Conservation (phyloP, 2,329 filamentous ascomycete species). For the Ophiostoma angusticollis region DNA sequence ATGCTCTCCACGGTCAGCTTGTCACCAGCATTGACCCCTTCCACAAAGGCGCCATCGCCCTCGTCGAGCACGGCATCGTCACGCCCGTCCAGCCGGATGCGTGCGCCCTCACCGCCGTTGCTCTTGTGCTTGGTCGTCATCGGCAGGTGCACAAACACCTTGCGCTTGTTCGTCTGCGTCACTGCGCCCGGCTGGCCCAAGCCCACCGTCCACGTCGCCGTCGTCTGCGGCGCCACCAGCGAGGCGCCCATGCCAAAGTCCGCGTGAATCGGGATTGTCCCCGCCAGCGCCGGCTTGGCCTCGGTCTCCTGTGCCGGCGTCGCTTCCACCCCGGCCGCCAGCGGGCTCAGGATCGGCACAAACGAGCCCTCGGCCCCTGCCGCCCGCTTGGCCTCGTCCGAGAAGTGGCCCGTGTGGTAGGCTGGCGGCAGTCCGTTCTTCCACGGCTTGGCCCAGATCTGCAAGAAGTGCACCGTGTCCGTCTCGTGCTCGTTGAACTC, state of each 20-base stretch:
- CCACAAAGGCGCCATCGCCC: conserved; percentile 51
- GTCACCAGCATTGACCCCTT: conserved; percentile 50
- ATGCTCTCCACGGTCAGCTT: conserved; percentile 52
- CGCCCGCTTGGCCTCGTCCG: conserved; percentile 54
- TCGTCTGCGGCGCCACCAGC: conserved; percentile 51
- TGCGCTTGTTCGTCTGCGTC: conserved; percentile 42
- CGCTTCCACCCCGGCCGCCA: conserved; percentile 53
- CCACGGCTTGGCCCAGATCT: conserved; percentile 81
- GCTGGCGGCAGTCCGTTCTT: conserved; percentile 56
- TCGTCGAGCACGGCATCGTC: conserved; percentile 57
- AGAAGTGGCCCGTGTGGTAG: conserved; percentile 64
- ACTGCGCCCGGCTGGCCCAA: conserved; percentile 40
- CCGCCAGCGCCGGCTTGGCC: conserved; percentile 45
- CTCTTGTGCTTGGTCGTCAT: conserved; percentile 41
- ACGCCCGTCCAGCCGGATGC: conserved; percentile 53
- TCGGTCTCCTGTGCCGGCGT: conserved; percentile 49
- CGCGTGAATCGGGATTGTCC: conserved; percentile 72
- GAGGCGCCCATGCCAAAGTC: conserved; percentile 75
- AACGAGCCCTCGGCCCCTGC: conserved; percentile 39
- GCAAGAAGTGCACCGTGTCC: conserved; percentile 69
- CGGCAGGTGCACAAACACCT: conserved; percentile 69
- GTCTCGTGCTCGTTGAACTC: conserved; percentile 66
- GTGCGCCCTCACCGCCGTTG: conserved; percentile 56
- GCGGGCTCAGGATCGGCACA: conserved; percentile 62
- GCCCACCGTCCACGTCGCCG: conserved; percentile 54